These are phyloP conservation scores for Globisporangium cystogenes DNA, from an alignment of 352 stramenopile genomes.

Conservation along the genomic window DNA sequence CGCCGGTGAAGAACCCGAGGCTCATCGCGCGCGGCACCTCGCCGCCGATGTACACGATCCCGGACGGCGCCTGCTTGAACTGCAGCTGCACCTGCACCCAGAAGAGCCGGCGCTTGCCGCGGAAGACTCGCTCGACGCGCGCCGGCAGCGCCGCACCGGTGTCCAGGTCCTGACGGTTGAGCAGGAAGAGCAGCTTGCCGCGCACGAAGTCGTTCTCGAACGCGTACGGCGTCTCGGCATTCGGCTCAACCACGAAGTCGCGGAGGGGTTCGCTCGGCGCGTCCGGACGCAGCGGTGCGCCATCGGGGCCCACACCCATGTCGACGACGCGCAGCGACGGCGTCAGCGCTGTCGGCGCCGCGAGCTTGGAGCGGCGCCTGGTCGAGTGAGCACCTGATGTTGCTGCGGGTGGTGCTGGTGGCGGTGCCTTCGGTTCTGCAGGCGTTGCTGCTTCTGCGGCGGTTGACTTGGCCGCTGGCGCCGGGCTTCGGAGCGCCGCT, in stretches of 20 bases:
- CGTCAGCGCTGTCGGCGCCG: background rate
- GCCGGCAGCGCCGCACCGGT: conserved; percentile 7
- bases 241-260: conserved; percentile 21
- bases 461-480: background rate
- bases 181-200: conserved; percentile 63
- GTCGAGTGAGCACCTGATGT: background rate
- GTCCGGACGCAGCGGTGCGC: conserved; percentile 5
- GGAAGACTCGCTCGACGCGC: conserved; percentile 20
- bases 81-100: conserved; percentile 64
- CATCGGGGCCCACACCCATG: conserved; percentile 10
- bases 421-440: too few relatives aligned
- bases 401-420: background rate
- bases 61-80: conserved; percentile 51
- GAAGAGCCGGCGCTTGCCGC: conserved; percentile 44
- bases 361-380: conserved; percentile 4
- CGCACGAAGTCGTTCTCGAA: conserved; percentile 83
- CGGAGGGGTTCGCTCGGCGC: background rate
- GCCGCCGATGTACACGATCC: conserved; percentile 59
- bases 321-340: conserved; percentile 12
- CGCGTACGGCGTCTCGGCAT: conserved; percentile 30
- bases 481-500: background rate
- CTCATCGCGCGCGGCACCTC: conserved; percentile 49
- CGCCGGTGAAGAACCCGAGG: conserved; percentile 49
- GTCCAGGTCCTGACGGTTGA: conserved; percentile 24
- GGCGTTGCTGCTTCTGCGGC: too few relatives aligned